Evolutionary conservation across 2,329 filamentous ascomycete species (phyloP), one percentile per base, ranked within the genome.

Genomic region (Clarireedia hainanense): DNA sequence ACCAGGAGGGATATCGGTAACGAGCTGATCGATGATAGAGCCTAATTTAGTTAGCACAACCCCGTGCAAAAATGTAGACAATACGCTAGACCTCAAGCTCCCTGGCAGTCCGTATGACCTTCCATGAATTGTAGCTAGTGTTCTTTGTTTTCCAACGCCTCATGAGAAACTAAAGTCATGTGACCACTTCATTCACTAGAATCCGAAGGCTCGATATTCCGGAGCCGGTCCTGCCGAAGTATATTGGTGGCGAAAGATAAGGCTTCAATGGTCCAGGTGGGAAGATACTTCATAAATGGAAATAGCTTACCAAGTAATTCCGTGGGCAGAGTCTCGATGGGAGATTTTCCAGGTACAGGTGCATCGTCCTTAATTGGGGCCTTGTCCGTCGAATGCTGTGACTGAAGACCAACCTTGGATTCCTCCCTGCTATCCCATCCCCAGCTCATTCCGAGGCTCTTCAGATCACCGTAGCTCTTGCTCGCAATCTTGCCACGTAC

Each of bases 1-100:
- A 69, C 90, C 88, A n/a, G 84, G 82, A 5, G 79, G 88, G 12
- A 89, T 78, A 69, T 92, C 88, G 56, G 88, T 73, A 30, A 86
- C 84, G 52, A 92, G 77, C 50, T 88, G 77, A 60, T 86, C 85
- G 66, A 92, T 87, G 60, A 92, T 89, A 67, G 82, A 74, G 65
- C 83, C 88, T 89, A 63, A 51, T 23, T 37, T 48, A 45, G 56
- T 60, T 60, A 62, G 46, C 48, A 45, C 54, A 50, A 48, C 39
- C 14, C 45, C 52, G 43, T 49, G 34, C 26, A 37, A 51, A 51
- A 24, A 57, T 20, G 2, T 50, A 47, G 39, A 15, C n/a, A 56
- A 43, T 50, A 55, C 52, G 52, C 50, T 55, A 43, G 37, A 55
- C 47, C 52, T 55, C 30, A 27, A 36, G 46, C 47, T 36, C 50